A percentile compares a stretch with the other conserved stretches of the same genome.
phyloP scores from a whole-genome alignment of 192 early-diverging fungal species.

The Mortierella claussenii region DNA sequence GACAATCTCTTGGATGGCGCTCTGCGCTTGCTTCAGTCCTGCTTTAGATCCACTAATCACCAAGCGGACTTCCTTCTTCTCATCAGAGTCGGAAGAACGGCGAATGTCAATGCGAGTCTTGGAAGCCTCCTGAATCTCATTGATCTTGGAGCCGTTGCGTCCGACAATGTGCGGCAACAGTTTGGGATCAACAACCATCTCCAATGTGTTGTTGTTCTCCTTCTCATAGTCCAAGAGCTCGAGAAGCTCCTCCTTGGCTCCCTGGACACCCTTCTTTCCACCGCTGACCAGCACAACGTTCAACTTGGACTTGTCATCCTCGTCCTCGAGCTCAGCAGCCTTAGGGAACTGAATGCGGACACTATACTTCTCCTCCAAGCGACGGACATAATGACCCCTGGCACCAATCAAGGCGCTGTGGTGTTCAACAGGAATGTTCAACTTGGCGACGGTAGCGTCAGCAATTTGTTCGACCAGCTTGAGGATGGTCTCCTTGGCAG shows the following conservation, averaged over 20 bases:
- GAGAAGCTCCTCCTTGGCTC: slow-evolving; percentile 84
- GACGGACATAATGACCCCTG: slow-evolving; percentile 75
- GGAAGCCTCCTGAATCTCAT: slow-evolving; percentile 78
- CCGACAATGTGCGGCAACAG: slow-evolving; percentile 84
- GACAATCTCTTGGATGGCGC: slow-evolving; percentile 67
- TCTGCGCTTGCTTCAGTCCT: slow-evolving; percentile 65
- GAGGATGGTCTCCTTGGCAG: slow-evolving; percentile 77
- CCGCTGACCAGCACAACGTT: slow-evolving; percentile 87
- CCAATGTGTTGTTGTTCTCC: slow-evolving; percentile 74
- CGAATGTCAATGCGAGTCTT: slow-evolving; percentile 82
- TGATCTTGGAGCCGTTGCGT: slow-evolving; percentile 72
- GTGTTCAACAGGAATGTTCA: slow-evolving; percentile 69
- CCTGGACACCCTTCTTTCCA: slow-evolving; percentile 80
- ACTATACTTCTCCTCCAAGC: slow-evolving; percentile 80
- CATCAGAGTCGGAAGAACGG: slow-evolving; percentile 50
- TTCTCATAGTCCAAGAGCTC: slow-evolving; percentile 86
- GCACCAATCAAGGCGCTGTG: slow-evolving; percentile 79
- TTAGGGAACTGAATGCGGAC: slow-evolving; percentile 79
- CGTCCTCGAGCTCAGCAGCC: slow-evolving; percentile 61
- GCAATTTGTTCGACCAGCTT: slow-evolving; percentile 72
- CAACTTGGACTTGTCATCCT: slow-evolving; percentile 58
- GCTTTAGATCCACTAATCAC: slow-evolving; percentile 64
- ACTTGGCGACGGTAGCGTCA: slow-evolving; percentile 67
- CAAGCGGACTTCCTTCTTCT: slow-evolving; percentile 56
- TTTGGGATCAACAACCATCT: slow-evolving; percentile 71